phyloP scores from a whole-genome alignment of 73 alveolate species.

The Tetrahymena borealis region DNA sequence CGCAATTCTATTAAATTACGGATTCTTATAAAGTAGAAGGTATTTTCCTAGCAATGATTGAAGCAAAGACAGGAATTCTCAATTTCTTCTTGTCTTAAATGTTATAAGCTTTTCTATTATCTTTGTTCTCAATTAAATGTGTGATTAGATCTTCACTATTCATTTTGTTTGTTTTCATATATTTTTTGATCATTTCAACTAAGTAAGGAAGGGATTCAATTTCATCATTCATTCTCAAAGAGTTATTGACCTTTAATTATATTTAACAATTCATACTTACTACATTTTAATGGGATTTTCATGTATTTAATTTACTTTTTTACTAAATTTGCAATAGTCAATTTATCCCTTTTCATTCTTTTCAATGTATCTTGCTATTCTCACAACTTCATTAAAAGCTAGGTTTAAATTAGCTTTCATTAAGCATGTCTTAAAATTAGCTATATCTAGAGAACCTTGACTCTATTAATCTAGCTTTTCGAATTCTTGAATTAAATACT shows the following conservation, averaged over 20 bases:
- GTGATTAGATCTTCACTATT: not conserved
- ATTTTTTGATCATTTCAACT: not conserved
- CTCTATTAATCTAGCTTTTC: not conserved
- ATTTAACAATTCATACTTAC: not conserved
- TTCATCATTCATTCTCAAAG: not conserved
- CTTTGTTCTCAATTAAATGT: not conserved
- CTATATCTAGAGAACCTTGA: not conserved
- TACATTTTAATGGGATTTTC: too few relatives aligned
- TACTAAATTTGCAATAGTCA: not conserved
- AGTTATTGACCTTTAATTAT: not conserved
- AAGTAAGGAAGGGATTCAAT: not conserved
- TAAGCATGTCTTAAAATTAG: not conserved
- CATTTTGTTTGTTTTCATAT: not conserved
- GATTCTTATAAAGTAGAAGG: not conserved
- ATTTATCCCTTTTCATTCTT: not conserved
- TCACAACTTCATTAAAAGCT: not conserved
- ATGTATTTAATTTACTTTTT: not conserved
- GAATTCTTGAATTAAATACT: not conserved
- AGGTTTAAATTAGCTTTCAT: not conserved
- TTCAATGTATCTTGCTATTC: not conserved
- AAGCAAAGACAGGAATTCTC: not conserved
- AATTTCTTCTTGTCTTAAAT: not conserved
- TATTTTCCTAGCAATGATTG: not conserved
- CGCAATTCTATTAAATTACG: not conserved
- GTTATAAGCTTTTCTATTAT: not conserved